Base-by-base conservation (phyloP, 441 rosid genomes). In the Populus hybrid region DNA sequence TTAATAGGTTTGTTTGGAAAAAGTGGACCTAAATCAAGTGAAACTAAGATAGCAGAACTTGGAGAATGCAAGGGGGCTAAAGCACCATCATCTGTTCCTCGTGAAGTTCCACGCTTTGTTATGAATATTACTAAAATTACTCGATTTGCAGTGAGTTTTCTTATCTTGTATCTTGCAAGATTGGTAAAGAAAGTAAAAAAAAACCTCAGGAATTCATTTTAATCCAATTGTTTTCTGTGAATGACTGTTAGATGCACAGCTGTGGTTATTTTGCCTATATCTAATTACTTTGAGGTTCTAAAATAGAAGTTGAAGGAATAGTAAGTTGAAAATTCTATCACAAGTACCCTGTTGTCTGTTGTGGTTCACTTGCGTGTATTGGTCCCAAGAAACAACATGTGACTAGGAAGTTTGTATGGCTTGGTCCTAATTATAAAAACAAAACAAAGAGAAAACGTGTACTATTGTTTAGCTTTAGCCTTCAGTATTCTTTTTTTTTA, bases 1-100 rank as follows among this genome's bases (percentile, higher is more conserved):
- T 36, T 73, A 38, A 18, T 28, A 82, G 85, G 76, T 56, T 38
- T 76, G 45, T 76, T 71, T 38, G 29, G 71, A 69, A 75, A 12
- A 69, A 38, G 16, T 14, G 29, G 3, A 71, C 23, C 18, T 1
- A 64, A 68, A 73, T 50, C 71, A 23, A 56, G 21, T 10, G 70
- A 21, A 40, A 24, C 53, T 16, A 28, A 6, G 11, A 14, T 10
- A 21, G 31, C 11, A 65, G 23, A 61, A 38, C 24, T 21, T 11
- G 64, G 29, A 36, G 40, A 71, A 76, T 18, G 36, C 70, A 38
- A 31, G 40, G 63, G 28, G 9, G 3, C 2, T 24, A 53, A 68
- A 28, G 29, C 36, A 26, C n/a, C 35, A 31, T 3, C 75, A 31
- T 45, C 56, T 29, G 35, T 59, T 12, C 21, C 68, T 24, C 42